These are phyloP conservation scores for Trichophyton verrucosum DNA, from an alignment of 2,329 filamentous ascomycete genomes.

Conservation along the genomic window DNA sequence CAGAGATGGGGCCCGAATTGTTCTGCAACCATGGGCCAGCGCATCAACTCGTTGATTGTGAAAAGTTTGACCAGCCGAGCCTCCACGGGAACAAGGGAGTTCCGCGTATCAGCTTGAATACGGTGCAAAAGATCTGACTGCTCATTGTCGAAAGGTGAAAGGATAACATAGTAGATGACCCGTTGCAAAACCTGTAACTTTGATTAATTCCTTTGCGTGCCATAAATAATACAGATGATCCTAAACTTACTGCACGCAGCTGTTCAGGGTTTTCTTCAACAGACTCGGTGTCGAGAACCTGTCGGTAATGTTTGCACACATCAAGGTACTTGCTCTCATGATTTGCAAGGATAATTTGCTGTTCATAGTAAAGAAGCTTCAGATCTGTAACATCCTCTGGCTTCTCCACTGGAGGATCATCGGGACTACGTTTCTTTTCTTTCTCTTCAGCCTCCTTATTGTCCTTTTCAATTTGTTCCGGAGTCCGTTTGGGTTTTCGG, in stretches of 20 bases:
- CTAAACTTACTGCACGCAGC: conserved; percentile 60
- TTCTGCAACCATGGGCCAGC: conserved; percentile 87
- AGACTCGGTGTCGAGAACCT: conserved; percentile 89
- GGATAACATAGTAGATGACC: conserved; percentile 94
- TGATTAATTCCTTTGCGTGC: conserved; percentile 2
- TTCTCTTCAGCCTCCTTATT: conserved; percentile 66
- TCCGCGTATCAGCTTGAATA: conserved; percentile 73
- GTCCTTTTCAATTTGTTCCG: conserved; percentile 82
- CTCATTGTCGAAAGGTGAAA: conserved; percentile 95
- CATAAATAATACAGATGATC: neutral
- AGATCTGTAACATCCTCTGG: conserved; percentile 89
- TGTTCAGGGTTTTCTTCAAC: conserved; percentile 82
- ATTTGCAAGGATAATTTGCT: conserved; percentile 90
- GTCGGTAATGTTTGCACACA: conserved; percentile 94
- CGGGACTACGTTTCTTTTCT: conserved; percentile 65
- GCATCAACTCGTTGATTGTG: conserved; percentile 92
- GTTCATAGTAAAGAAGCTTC: conserved; percentile 92
- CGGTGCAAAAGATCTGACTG: conserved; percentile 95
- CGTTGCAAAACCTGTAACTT: conserved; percentile 63
- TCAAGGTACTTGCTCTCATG: conserved; percentile 96
- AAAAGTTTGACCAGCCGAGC: conserved; percentile 85
- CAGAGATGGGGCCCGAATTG: conserved; percentile 81
- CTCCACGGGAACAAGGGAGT: conserved; percentile 63
- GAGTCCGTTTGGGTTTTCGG: conserved; percentile 79
- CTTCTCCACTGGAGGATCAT: conserved; percentile 61